phyloP scores from a whole-genome alignment of 441 rosid species.

The Kokia cookei region DNA sequence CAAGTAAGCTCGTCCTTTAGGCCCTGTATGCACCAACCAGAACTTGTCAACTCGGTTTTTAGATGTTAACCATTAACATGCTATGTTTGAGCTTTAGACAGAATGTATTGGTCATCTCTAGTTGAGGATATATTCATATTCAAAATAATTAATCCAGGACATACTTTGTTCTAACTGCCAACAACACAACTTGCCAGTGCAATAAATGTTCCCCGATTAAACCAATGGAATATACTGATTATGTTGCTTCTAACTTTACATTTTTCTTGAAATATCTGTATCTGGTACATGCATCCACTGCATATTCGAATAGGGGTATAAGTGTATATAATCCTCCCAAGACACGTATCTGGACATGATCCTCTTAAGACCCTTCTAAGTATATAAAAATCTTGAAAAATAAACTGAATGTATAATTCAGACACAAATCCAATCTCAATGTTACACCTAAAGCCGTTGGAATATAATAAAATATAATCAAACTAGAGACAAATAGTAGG shows the following conservation, averaged over 20 bases:
- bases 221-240: not conserved
- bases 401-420: not conserved
- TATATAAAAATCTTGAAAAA: not conserved
- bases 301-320: not conserved
- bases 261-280: not conserved
- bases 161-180: not conserved
- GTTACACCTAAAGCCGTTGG: not conserved
- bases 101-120: not conserved
- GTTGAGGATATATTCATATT: not conserved
- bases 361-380: not conserved
- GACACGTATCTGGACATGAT: not conserved
- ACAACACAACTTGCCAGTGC: not conserved
- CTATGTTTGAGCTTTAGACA: not conserved
- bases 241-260: not conserved
- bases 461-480: not conserved
- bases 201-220: not conserved
- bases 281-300: not conserved
- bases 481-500: not conserved
- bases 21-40: conserved; percentile 28
- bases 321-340: not conserved
- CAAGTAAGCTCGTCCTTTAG: conserved; percentile 49
- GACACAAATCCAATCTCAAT: not conserved
- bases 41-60: not conserved
- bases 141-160: not conserved
- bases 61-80: not conserved